These are phyloP conservation scores for Lenwebbia sp. DNA, from an alignment of 345 rosid genomes.

Conservation along the genomic window DNA sequence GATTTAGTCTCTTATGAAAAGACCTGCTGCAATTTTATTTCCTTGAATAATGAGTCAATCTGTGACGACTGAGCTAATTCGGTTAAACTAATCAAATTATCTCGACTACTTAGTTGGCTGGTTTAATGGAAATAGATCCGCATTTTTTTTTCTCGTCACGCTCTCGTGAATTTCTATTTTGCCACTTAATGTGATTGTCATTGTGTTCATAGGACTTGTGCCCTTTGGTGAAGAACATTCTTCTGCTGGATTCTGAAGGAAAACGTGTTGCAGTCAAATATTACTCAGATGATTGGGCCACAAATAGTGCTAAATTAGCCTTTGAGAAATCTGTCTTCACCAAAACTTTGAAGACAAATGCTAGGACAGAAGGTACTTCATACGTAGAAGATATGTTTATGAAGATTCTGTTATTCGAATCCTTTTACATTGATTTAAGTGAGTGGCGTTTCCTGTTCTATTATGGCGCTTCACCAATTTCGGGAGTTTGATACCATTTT, in stretches of 20 bases:
- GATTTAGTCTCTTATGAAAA: not conserved
- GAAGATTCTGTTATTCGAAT: not conserved
- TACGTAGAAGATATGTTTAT: not conserved
- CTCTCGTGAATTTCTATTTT: not conserved
- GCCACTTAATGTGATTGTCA: not conserved
- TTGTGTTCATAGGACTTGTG: conserved; percentile 40
- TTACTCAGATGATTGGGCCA: conserved; percentile 86
- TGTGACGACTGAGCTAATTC: not conserved
- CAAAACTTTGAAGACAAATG: conserved; percentile 82
- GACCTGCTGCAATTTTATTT: not conserved
- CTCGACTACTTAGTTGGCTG: not conserved
- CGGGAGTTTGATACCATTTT: not conserved
- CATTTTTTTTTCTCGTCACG: not conserved
- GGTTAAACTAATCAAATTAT: not conserved
- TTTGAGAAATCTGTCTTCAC: conserved; percentile 65
- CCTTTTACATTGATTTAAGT: not conserved
- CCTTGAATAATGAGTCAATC: not conserved
- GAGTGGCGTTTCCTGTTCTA: not conserved
- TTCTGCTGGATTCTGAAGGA: conserved; percentile 89
- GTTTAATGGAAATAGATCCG: not conserved
- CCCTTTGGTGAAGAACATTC: conserved; percentile 78
- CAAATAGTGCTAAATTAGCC: conserved; percentile 56
- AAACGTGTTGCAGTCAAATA: conserved; percentile 88
- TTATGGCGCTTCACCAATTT: not conserved
- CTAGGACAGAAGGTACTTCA: conserved; percentile 65